Evolutionary conservation across 1,284 basidiomycete genomes (phyloP), one percentile per base, ranked within the genome.

Genomic region (Fomitiporia mediterranea): DNA sequence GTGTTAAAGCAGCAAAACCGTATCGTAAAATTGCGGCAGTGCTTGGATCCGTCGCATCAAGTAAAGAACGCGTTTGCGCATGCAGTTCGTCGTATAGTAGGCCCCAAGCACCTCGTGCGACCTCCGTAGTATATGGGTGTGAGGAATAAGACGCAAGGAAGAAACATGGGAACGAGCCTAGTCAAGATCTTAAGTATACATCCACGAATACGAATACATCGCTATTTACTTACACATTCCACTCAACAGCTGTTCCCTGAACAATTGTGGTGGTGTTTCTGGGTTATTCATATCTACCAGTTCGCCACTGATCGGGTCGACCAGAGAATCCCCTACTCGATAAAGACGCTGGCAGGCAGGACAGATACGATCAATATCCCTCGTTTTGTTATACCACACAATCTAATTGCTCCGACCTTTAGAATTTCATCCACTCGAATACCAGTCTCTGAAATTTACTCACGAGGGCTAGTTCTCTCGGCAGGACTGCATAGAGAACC

Each of bases 381-480:
- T 78, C 65, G 84, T 87, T 69, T 88, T 89, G 72, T 91, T 91
- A 64, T 89, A 90, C 86, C 87, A 90, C 21, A 89, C 62, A n/a
- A 88, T 83, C 88, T 90, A 58, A n/a, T n/a, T n/a, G n/a, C n/a
- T n/a, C n/a, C n/a, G n/a, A n/a, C n/a, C n/a, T n/a, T n/a, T 9
- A 19, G 35, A 19, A 15, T 37, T 9, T n/a, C 32, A 51, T 40
- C 4, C 43, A 19, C 44, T 43, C 32, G 32, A 8, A 51, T 25
- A 42, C 39, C 25, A 15, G 25, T 4, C 25, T 6, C 27, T 25
- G 44, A 46, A 44, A 17, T 17, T 30, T 28, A 71, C 82, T 48
- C 63, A 89, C 89, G 63, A 84, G 65, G 0, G 88, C 86, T 7
- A 75, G 78, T 60, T 91, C 88, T 60, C 83, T 79, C 0, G 89